Evolutionary conservation across 768 basidiomycete species (phyloP), one percentile per base, ranked within the genome.

Genomic region (Dacryopinax primogenitus): DNA sequence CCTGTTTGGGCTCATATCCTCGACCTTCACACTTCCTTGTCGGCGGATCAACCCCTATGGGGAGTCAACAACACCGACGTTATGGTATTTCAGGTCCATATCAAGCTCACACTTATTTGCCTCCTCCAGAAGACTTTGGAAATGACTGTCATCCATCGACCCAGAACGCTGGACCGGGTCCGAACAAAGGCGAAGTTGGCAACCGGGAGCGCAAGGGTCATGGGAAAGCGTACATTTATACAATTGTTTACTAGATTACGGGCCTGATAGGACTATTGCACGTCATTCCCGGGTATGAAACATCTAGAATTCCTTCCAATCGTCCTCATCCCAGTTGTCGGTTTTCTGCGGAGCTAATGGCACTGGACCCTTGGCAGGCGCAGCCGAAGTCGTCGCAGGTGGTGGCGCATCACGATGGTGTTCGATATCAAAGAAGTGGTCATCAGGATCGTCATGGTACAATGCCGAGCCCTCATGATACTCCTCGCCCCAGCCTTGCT

Each of bases 221-320:
- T 58, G 51, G 30, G 51, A 58, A 58, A 4, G 30, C 30, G 26
- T 23, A 7, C 11, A 11, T 32, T 58, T 58, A 28, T 21, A 30
- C 51, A 30, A n/a, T 30, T 9, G 9, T 58, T 58, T 23, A 58
- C 26, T 58, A 32, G 15, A 30, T 6, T 58, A n/a, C n/a, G n/a
- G 23, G 15, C 9, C 18, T 6, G 26, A 28, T 58, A 32, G 51
- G 11, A 30, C 32, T 6, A 58, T 58, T 13, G 7, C 26, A 30
- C 26, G 9, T 58, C 11, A 58, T 58, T 58, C 26, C 15, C 18
- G 51, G 28, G 39, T 28, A 39, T 33, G 39, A 23, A 68, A 51
- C 23, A 33, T 41, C 72, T 82, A 90, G 69, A 89, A 89, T 72
- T 88, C 86, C 74, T 89, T 85, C 88, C 88, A 90, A 62, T 87